A percentile compares a stretch with the other conserved stretches of the same genome.
phyloP scores from a whole-genome alignment of 2,329 filamentous ascomycete species.

The Basipetospora chlamydospora region DNA sequence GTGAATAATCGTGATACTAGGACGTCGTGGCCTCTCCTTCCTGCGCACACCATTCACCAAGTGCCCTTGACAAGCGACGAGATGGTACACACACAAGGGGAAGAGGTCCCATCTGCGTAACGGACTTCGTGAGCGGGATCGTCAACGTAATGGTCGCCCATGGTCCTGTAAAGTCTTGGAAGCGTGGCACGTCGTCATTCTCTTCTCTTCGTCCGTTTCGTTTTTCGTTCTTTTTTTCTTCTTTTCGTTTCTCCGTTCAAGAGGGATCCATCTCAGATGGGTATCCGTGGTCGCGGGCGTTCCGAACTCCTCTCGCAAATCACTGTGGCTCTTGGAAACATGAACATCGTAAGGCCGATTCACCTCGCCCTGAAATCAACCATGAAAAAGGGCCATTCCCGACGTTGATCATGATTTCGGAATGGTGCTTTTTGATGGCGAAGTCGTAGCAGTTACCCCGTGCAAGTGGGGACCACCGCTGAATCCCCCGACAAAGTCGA shows the following conservation, averaged over 20 bases:
- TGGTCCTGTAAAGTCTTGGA: slow-evolving; percentile 2
- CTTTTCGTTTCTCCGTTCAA: not conserved
- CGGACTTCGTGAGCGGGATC: not conserved
- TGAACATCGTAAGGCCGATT: not conserved
- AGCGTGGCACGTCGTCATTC: not conserved
- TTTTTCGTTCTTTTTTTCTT: not conserved
- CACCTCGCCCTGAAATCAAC: not conserved
- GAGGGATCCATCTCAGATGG: not conserved
- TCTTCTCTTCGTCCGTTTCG: not conserved
- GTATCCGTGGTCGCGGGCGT: too few relatives aligned
- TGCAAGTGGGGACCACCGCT: too few relatives aligned
- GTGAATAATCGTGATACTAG: slow-evolving; percentile 5
- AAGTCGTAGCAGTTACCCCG: too few relatives aligned
- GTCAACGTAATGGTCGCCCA: slow-evolving; percentile 3
- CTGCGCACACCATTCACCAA: not conserved
- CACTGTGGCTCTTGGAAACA: not conserved
- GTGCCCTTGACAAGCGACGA: not conserved
- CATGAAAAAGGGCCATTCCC: not conserved
- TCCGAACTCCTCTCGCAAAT: too few relatives aligned
- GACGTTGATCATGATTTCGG: too few relatives aligned
- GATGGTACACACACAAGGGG: not conserved
- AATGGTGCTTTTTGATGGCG: too few relatives aligned
- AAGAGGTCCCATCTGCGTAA: not conserved
- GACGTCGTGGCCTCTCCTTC: not conserved
- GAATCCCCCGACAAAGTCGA: too few relatives aligned